These are phyloP conservation scores for Verticillium zaregamsianum DNA, from an alignment of 2,329 filamentous ascomycete species.

Conservation along the genomic window DNA sequence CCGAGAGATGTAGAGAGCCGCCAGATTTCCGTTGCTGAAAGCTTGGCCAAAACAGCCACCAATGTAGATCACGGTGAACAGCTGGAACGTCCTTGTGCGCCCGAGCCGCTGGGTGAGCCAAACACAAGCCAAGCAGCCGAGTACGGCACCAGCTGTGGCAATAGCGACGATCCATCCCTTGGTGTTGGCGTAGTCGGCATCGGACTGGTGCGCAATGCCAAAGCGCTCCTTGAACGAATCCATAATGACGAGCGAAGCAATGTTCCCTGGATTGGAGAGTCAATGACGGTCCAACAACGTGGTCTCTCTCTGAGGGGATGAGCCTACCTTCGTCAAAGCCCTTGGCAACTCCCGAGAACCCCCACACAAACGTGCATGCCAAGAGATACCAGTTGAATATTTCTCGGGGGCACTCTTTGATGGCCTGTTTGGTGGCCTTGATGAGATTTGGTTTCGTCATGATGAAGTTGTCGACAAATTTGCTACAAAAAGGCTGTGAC, in stretches of 20 bases:
- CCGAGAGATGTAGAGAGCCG: conserved; percentile 18
- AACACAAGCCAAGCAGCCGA: conserved; percentile 21
- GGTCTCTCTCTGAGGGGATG: rapidly evolving
- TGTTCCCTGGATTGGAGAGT: conserved; percentile 17
- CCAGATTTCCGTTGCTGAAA: conserved; percentile 20
- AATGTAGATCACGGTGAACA: conserved; percentile 29
- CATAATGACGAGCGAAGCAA: conserved; percentile 24
- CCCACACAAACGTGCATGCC: conserved; percentile 19
- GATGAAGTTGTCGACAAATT: neutral
- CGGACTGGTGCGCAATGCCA: conserved; percentile 16
- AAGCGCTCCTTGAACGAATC: conserved; percentile 19
- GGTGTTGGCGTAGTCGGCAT: conserved; percentile 20
- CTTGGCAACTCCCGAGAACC: conserved; percentile 23
- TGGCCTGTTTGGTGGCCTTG: conserved; percentile 19
- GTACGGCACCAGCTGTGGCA: conserved; percentile 22
- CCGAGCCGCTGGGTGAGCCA: conserved; percentile 19
- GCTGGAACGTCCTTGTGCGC: conserved; percentile 16
- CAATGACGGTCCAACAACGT: neutral
- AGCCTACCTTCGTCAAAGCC: conserved; percentile 23
- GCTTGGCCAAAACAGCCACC: conserved; percentile 27
- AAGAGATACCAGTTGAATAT: conserved; percentile 25
- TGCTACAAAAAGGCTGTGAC: no score
- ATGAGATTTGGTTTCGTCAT: conserved; percentile 13
- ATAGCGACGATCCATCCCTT: conserved; percentile 27
- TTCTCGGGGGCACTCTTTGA: conserved; percentile 19